These are phyloP conservation scores for Lathyrus oleraceus DNA, from an alignment of 306 rosid genomes.

Conservation along the genomic window DNA sequence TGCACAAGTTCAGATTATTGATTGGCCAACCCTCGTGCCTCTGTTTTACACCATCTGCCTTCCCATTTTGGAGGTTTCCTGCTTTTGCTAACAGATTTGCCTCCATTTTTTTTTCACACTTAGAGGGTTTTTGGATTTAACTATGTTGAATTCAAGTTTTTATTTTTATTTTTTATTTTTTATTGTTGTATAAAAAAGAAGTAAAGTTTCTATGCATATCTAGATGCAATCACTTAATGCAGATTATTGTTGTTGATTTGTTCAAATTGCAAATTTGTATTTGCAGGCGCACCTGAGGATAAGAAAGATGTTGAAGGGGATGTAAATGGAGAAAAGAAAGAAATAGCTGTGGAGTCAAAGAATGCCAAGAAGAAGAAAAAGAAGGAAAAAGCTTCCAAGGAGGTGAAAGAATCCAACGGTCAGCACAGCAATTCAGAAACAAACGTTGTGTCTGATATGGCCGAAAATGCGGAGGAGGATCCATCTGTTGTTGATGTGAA, in stretches of 20 bases:
- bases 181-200: neutral
- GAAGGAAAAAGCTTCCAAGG: conserved; percentile 73
- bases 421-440: conserved; percentile 36
- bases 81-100: neutral
- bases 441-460: conserved; percentile 6
- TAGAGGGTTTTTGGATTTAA: neutral
- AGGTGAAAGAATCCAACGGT: conserved; percentile 58
- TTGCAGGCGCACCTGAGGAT: conserved; percentile 56
- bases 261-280: conserved; percentile 25
- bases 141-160: neutral
- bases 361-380: conserved; percentile 69
- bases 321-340: conserved; percentile 58
- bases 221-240: conserved; percentile 7
- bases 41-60: neutral
- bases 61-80: neutral
- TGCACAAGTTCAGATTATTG: neutral
- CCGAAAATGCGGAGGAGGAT: conserved; percentile 62
- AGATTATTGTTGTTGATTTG: conserved; percentile 5
- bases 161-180: neutral
- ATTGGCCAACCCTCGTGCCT: neutral
- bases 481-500: conserved; percentile 55
- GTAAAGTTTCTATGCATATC: neutral
- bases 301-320: conserved; percentile 49
- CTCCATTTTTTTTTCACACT: neutral
- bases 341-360: conserved; percentile 56